phyloP scores from a whole-genome alignment of 2,329 filamentous ascomycete species.

The Neopestalotiopsis rosae region DNA sequence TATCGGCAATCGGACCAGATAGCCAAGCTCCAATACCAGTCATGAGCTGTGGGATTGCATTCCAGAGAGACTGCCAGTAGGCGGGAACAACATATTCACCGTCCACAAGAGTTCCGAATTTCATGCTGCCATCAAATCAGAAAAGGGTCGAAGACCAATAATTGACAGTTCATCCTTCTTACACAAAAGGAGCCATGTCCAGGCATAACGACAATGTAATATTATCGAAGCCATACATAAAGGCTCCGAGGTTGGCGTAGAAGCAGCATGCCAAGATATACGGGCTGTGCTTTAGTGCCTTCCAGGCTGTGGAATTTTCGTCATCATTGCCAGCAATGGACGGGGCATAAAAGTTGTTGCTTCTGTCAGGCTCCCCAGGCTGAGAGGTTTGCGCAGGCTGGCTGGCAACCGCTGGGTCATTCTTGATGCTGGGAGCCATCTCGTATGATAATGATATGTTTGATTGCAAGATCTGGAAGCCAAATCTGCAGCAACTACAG shows the following conservation, averaged over 20 bases:
- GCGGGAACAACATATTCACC: slow-evolving; percentile 14
- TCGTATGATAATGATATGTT: slow-evolving; percentile 3
- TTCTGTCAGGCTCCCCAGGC: background rate
- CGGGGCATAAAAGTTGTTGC: background rate
- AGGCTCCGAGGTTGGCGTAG: slow-evolving; percentile 17
- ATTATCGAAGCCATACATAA: slow-evolving; percentile 18
- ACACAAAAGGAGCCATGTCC: slow-evolving; percentile 16
- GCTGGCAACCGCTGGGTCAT: background rate
- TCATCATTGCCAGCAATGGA: slow-evolving; percentile 10
- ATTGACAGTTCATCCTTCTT: background rate
- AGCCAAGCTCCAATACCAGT: slow-evolving; percentile 14
- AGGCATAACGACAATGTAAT: slow-evolving; percentile 15
- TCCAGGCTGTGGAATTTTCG: slow-evolving; percentile 8
- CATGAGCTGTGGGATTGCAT: slow-evolving; percentile 13
- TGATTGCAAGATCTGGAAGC: background rate
- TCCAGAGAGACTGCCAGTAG: slow-evolving; percentile 16
- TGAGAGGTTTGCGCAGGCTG: background rate
- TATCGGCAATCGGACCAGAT: slow-evolving; percentile 11
- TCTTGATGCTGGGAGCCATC: slow-evolving; percentile 1
- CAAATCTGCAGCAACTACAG: background rate
- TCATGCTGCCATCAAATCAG: background rate
- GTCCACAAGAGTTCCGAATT: slow-evolving; percentile 15
- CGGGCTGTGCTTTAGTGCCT: slow-evolving; percentile 3
- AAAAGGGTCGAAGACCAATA: background rate
- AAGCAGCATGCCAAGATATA: slow-evolving; percentile 12